Conservation (phyloP, 805 yeast genomes). For the Starmerella roubikii region DNA sequence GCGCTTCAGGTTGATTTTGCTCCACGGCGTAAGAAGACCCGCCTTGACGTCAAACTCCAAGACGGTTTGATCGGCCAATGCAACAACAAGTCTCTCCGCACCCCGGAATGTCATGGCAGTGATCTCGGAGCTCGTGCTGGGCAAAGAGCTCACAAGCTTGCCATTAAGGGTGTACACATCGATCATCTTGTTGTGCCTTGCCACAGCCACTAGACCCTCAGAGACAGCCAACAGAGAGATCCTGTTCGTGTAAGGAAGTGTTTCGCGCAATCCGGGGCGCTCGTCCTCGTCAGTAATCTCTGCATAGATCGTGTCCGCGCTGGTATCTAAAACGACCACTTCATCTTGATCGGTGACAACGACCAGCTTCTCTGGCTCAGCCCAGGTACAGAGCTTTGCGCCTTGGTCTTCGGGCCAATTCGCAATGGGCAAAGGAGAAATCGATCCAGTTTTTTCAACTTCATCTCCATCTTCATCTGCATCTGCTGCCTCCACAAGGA, state of each 20-base stretch:
- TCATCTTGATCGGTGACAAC: constrained; percentile 22
- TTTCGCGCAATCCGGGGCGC: not conserved
- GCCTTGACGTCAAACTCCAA: constrained; percentile 44
- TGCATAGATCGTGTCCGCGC: constrained; percentile 7
- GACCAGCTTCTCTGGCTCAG: constrained; percentile 18
- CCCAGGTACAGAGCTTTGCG: constrained; percentile 5
- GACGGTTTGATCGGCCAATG: constrained; percentile 61
- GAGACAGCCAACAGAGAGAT: constrained; percentile 41
- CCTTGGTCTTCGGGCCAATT: constrained; percentile 8
- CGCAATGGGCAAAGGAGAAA: constrained; percentile 20
- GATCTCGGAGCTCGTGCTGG: constrained; percentile 46
- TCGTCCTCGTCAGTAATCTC: not conserved
- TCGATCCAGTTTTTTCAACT: constrained; percentile 4
- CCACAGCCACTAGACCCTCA: constrained; percentile 38
- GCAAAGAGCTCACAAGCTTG: constrained; percentile 31
- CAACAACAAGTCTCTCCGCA: constrained; percentile 41
- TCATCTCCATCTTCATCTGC: not conserved
- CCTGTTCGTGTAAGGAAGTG: constrained; percentile 35
- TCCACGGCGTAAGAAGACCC: constrained; percentile 54
- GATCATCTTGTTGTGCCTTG: constrained; percentile 54
- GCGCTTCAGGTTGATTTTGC: constrained; percentile 57
- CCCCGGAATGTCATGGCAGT: constrained; percentile 47
- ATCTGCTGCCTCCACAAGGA: constrained; percentile 38
- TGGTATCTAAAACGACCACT: constrained; percentile 18
- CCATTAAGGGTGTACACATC: constrained; percentile 31